A percentile compares a stretch with the other conserved stretches of the same genome.
Conservation (phyloP, 306 rosid species). For the Ziziphus jujuba region DNA sequence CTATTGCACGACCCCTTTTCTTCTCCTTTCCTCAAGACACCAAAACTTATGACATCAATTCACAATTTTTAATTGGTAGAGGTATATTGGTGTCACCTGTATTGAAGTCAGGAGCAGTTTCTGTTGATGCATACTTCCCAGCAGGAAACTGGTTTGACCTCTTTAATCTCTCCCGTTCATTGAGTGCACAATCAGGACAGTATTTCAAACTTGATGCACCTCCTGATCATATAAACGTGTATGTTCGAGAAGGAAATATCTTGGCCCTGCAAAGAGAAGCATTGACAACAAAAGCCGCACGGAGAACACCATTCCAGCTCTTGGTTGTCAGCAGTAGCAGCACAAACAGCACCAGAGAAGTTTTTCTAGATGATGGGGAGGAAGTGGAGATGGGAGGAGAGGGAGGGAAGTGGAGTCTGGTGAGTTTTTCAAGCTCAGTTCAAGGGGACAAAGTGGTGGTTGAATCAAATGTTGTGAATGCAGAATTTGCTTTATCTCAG, state of each 20-base stretch:
- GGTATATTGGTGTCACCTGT: slow-evolving; percentile 82
- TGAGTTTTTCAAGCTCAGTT: slow-evolving; percentile 40
- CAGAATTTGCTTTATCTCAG: slow-evolving; percentile 54
- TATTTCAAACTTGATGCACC: slow-evolving; percentile 62
- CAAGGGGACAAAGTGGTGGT: slow-evolving; percentile 21
- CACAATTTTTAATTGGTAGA: slow-evolving; percentile 78
- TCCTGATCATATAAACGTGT: slow-evolving; percentile 70
- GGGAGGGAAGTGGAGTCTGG: slow-evolving; percentile 63
- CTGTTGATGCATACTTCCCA: slow-evolving; percentile 78
- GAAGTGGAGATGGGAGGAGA: slow-evolving; percentile 46
- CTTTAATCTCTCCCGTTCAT: slow-evolving; percentile 63
- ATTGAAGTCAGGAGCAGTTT: slow-evolving; percentile 44
- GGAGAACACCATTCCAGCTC: slow-evolving; percentile 60
- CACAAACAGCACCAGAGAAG: slow-evolving; percentile 52
- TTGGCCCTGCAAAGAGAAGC: slow-evolving; percentile 83
- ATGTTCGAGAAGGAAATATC: slow-evolving; percentile 64
- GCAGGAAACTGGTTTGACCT: slow-evolving; percentile 88
- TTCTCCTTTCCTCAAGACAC: slow-evolving; percentile 85
- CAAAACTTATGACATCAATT: slow-evolving; percentile 54
- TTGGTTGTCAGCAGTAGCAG: slow-evolving; percentile 47
- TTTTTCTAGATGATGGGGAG: slow-evolving; percentile 82
- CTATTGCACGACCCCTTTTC: slow-evolving; percentile 84
- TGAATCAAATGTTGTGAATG: slow-evolving; percentile 56
- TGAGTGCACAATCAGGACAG: slow-evolving; percentile 47
- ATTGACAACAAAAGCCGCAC: slow-evolving; percentile 48